Base-by-base conservation (phyloP, 192 early-diverging fungal genomes). In the Dimargaris xerosporica region DNA sequence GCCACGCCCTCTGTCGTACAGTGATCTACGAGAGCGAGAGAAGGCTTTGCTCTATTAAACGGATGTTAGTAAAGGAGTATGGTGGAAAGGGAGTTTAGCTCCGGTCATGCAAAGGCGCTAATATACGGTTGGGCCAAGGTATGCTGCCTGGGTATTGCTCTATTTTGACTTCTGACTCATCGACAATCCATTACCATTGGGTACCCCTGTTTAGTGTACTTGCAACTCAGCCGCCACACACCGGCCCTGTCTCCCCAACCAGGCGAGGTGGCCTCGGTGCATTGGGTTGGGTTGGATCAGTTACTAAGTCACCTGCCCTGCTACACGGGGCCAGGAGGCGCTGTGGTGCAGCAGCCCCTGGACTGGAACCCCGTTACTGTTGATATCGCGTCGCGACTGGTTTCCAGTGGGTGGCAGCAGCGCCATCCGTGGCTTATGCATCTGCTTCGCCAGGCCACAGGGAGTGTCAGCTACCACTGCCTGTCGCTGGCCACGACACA, bases 191-290 rank as follows among this genome's bases (percentile, higher is more conserved):
- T 5, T 52, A 19, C 21, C 50, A 52, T n/a, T 52, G 50, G 50
- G 50, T 52, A 19, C 19, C 50, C 28, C 21, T 41, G 5, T 44
- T 4, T 26, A 53, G 52, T 53, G 15, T 60, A 60, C 26, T 17
- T 60, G 6, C 58, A 60, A 43, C 52, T 53, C 26, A 13, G 21
- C 3, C 21, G 5, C 5, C 23, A 12, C 23, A 53, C 52, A 15
- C 58, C 58, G 34, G 28, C 58, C 30, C 25, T 41, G 41, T 23
- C 19, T 25, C 58, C 19, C 19, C 58, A 60, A 21, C 41, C 39
- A 9, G 42, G 21, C 17, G 58, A 60, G n/a, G 41, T 60, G 23
- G 58, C 58, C 58, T 60, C 52, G 26, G 52, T 53, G 23, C 52
- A 60, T 26, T 60, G 58, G 58, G 25, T 60, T 21, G 17, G 34